phyloP scores from a whole-genome alignment of 441 rosid genomes.

The Adansonia grandidieri region DNA sequence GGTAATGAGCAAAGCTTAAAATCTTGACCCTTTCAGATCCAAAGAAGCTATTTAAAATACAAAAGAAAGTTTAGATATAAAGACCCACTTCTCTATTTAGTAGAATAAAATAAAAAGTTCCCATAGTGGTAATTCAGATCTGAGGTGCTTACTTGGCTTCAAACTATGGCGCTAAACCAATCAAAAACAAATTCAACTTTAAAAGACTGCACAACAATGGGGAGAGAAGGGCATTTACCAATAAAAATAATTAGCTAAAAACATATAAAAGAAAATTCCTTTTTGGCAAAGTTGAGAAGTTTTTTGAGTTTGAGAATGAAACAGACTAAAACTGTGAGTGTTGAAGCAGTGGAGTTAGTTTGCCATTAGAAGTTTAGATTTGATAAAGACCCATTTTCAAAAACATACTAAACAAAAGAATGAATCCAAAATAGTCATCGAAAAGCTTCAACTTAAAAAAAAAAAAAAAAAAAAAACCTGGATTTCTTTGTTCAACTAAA shows the following conservation, averaged over 20 bases:
- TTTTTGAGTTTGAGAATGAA: conserved; percentile 12
- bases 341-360: not conserved
- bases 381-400: conserved; percentile 13
- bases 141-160: conserved; percentile 65
- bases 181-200: conserved; percentile 32
- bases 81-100: conserved; percentile 42
- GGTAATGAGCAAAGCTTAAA: conserved; percentile 29
- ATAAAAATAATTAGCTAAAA: conserved; percentile 3
- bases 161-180: conserved; percentile 38
- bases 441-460: not conserved
- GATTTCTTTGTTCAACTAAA: conserved; percentile 9
- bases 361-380: not conserved
- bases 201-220: conserved; percentile 33
- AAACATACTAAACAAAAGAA: not conserved
- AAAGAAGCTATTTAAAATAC: conserved; percentile 26
- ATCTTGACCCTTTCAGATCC: conserved; percentile 44
- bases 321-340: not conserved
- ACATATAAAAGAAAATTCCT: not conserved
- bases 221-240: conserved; percentile 25
- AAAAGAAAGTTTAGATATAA: conserved; percentile 32
- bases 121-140: conserved; percentile 58
- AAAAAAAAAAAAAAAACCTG: not conserved
- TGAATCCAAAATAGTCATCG: not conserved
- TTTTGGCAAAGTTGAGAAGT: conserved; percentile 8
- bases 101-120: conserved; percentile 41